Evolutionary conservation across 2,329 filamentous ascomycete genomes (phyloP).

Genomic region (Cordyceps javanica): DNA sequence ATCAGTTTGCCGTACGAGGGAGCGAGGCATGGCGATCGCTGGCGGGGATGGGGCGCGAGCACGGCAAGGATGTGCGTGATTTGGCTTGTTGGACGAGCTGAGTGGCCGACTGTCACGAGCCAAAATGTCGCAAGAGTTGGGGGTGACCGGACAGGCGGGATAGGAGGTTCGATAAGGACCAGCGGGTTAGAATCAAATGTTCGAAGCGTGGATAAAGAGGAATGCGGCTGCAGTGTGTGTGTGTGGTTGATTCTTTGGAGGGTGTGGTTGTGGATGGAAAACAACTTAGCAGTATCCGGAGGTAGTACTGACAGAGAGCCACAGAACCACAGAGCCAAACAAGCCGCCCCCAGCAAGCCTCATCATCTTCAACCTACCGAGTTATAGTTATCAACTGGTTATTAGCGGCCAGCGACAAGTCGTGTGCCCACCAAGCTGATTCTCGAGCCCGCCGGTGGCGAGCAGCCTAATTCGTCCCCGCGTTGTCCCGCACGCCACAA

Average conservation of each 20-base stretch:
- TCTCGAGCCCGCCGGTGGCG: background rate
- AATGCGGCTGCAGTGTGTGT: background rate
- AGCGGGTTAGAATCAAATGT: no score
- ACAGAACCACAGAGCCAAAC: no score
- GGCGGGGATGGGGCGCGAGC: background rate
- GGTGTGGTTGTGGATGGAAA: no score
- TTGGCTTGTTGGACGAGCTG: background rate
- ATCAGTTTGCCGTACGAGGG: background rate
- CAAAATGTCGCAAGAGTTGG: background rate
- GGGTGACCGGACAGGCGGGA: background rate
- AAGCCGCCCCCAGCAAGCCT: background rate
- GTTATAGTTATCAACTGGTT: background rate
- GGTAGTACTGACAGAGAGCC: no score
- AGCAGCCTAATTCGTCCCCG: background rate
- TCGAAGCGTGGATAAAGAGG: background rate
- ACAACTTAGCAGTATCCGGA: no score
- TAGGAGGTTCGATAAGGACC: background rate
- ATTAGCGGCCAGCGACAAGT: background rate
- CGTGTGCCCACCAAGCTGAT: conserved; percentile 6
- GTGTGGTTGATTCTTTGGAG: no score
- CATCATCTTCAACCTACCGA: background rate
- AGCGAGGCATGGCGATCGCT: background rate
- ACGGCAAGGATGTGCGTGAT: background rate
- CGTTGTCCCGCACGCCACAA: conserved; percentile 3
- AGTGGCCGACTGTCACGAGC: background rate